Evolutionary conservation across 768 basidiomycete species (phyloP).

Genomic region (Phlebiopsis gigantea): DNA sequence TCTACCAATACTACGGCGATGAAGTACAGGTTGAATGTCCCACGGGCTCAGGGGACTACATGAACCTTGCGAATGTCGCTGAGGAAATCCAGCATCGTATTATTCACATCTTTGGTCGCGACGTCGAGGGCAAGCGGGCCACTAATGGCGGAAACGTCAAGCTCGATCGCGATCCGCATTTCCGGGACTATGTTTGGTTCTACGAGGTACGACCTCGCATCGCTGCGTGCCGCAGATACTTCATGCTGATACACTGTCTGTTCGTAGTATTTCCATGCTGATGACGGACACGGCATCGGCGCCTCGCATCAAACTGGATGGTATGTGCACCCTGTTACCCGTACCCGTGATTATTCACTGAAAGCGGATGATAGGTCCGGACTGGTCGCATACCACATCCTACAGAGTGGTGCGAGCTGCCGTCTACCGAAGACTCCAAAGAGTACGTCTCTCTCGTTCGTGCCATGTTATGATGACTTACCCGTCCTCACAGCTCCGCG

Average conservation of each 20-base stretch:
- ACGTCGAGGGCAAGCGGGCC: slow-evolving; percentile 79
- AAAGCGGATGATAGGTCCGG: slow-evolving; percentile 55
- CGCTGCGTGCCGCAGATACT: background rate
- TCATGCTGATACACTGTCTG: background rate
- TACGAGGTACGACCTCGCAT: slow-evolving; percentile 61
- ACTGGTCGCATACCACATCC: slow-evolving; percentile 83
- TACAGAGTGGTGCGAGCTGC: slow-evolving; percentile 86
- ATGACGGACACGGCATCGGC: slow-evolving; percentile 87
- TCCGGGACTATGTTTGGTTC: slow-evolving; percentile 96
- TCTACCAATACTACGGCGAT: slow-evolving; percentile 97
- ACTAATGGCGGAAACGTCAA: slow-evolving; percentile 87
- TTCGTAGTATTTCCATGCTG: slow-evolving; percentile 90
- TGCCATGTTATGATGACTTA: background rate
- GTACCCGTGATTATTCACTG: background rate
- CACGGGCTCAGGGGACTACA: slow-evolving; percentile 94
- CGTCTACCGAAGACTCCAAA: slow-evolving; percentile 91
- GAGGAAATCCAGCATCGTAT: slow-evolving; percentile 99
- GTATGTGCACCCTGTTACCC: slow-evolving; percentile 35
- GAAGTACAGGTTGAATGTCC: slow-evolving; percentile 94
- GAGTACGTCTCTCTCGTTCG: slow-evolving; percentile 47
- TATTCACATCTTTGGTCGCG: slow-evolving; percentile 97
- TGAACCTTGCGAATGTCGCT: slow-evolving; percentile 90
- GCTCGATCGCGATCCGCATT: slow-evolving; percentile 89
- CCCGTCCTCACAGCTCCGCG: slow-evolving; percentile 59
- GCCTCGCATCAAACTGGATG: slow-evolving; percentile 99